These are phyloP conservation scores for Mrakia blollopis DNA, from an alignment of 768 basidiomycete genomes.

Conservation along the genomic window DNA sequence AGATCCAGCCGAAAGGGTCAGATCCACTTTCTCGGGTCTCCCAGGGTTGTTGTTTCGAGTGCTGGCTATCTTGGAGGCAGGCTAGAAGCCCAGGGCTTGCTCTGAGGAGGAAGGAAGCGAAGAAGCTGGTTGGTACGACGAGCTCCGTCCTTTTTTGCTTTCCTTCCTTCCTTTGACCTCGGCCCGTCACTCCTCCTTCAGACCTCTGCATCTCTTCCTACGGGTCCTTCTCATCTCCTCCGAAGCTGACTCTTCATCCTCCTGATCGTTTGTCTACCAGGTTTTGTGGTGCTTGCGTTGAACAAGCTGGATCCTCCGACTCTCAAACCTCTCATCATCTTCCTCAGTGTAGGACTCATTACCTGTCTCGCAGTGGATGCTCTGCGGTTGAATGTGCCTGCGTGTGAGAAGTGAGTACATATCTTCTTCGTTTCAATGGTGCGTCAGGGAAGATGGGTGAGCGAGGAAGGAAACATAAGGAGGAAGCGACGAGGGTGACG, in stretches of 20 bases:
- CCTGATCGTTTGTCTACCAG: constrained; percentile 5
- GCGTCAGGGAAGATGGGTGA: constrained; percentile 58
- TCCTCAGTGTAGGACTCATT: constrained; percentile 62
- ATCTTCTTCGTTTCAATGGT: constrained; percentile 61
- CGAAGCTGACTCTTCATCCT: background rate
- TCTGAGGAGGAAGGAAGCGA: background rate
- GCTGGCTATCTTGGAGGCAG: background rate
- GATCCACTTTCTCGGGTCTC: background rate
- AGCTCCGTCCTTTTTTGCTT: background rate
- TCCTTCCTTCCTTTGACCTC: background rate
- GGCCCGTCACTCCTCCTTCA: background rate
- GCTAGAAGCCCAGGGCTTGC: background rate
- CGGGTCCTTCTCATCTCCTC: background rate
- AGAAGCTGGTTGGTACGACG: background rate
- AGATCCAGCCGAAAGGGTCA: background rate
- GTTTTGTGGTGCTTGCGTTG: constrained; percentile 53
- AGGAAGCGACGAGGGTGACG: too few relatives aligned
- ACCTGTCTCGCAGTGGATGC: constrained; percentile 69
- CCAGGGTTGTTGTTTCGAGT: background rate
- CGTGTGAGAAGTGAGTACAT: constrained; percentile 51
- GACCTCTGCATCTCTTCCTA: background rate
- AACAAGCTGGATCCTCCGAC: constrained; percentile 52
- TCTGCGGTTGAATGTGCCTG: constrained; percentile 61
- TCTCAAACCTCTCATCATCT: constrained; percentile 54
- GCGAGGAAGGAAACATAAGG: background rate